Base-by-base conservation (phyloP, 257 asterid genomes). In the Agastache rugosa region DNA sequence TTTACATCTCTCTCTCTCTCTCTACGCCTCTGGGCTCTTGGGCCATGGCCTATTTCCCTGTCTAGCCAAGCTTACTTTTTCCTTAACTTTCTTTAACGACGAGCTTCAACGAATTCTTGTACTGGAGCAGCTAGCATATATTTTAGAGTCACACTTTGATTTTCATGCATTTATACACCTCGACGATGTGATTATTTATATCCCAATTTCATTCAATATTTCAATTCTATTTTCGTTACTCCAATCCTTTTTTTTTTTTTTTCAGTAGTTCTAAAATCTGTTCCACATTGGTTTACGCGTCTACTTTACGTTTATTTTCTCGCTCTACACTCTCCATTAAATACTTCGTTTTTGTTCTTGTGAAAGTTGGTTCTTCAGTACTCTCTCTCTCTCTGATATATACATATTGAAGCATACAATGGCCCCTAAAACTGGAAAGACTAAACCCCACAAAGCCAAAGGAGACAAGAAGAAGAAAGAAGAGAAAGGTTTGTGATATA, bases 381-480 rank as follows among this genome's bases (percentile, higher is more conserved):
- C 63, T 56, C 27, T 56, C 75, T 69, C 41, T 68, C 71, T 70
- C 63, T 45, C 39, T 45, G 34, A 29, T 31, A 31, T 31, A 31
- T 31, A 31, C 37, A 31, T 5, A 31, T 31, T 31, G 37, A 31
- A 31, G 37, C 37, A 31, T 31, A 31, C 6, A 82, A 90, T 91
- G 97, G 97, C 97, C 69, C 97, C 97, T 0, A 91, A 91, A 81
- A 47, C 86, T 20, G 93, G 96, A 53, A 91, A 89, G 77, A 73
- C 92, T 47, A 91, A 91, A 75, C 85, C 91, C 54, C 92, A 91
- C 85, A 75, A 75, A 42, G 69, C 69, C 61, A 75, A 75, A 84
- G 97, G 93, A 75, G 97, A 91, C 73, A 91, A 89, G 89, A 89
- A 89, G 91, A 91, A 91, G 89, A 91, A 91, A 78, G 97, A 91